Conservation (phyloP, 208 protist genomes). For the Acanthamoeba sp. region DNA sequence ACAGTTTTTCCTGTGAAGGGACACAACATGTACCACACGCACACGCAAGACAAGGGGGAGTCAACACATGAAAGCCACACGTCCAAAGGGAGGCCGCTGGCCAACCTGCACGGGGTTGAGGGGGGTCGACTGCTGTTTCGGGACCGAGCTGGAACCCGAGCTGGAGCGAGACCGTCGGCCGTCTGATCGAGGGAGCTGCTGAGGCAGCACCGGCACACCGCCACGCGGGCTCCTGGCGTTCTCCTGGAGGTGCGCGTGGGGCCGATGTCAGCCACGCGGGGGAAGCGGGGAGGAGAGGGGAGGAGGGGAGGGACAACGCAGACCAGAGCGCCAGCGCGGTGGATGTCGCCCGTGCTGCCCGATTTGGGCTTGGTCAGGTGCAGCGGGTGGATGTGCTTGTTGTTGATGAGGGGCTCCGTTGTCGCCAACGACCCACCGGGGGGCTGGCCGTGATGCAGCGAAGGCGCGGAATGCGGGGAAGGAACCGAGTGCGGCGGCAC, state of each 20-base stretch:
- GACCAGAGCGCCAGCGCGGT: background rate
- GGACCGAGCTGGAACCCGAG: background rate
- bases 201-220: background rate
- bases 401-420: background rate
- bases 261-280: background rate
- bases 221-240: background rate
- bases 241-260: background rate
- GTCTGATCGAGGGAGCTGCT: background rate
- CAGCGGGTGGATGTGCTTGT: background rate
- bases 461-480: too few species aligned
- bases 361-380: background rate
- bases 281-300: background rate
- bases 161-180: too few species aligned
- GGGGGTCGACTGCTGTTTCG: background rate
- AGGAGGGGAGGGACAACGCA: background rate
- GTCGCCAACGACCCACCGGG: too few species aligned
- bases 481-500: background rate
- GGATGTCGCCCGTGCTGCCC: conserved; percentile 12
- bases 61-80: too few species aligned
- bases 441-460: too few species aligned
- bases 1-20: background rate
- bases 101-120: background rate
- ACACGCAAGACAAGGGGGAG: too few species aligned
- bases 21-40: background rate
- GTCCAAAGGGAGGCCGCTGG: background rate